phyloP scores from a whole-genome alignment of 148 eudicot species.

The Agrostemma githago region DNA sequence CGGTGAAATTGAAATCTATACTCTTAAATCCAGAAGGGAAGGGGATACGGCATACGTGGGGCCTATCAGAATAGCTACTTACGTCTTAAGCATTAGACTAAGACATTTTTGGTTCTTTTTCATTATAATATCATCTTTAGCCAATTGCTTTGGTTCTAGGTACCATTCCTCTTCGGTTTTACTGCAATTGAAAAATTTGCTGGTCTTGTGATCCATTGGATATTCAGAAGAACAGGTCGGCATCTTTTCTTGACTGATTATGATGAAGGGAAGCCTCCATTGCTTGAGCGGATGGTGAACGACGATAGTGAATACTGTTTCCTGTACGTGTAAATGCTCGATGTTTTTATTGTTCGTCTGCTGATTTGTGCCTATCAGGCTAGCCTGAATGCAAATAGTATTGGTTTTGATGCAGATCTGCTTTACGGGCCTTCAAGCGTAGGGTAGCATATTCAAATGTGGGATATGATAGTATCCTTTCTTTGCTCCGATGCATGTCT shows the following conservation, averaged over 20 bases:
- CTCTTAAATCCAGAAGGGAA: no score
- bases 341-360: not conserved
- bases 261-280: slow-evolving; percentile 83
- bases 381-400: slow-evolving; percentile 14
- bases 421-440: slow-evolving; percentile 70
- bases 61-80: no score
- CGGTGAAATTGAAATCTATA: no score
- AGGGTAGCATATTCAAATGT: slow-evolving; percentile 89
- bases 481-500: not conserved
- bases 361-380: not conserved
- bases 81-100: no score
- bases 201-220: slow-evolving; percentile 65
- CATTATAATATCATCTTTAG: not conserved
- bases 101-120: no score
- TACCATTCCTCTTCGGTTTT: slow-evolving; percentile 89
- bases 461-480: slow-evolving; percentile 94
- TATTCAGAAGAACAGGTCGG: slow-evolving; percentile 87
- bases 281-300: slow-evolving; percentile 82
- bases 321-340: slow-evolving; percentile 48
- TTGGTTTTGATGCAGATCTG: slow-evolving; percentile 57
- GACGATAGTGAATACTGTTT: slow-evolving; percentile 59
- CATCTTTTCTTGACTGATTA: slow-evolving; percentile 86
- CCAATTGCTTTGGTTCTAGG: slow-evolving; percentile 36
- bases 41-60: no score
- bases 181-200: slow-evolving; percentile 75